phyloP scores from a whole-genome alignment of 495 filamentous ascomycete species.

The Gamarada debralockiae region DNA sequence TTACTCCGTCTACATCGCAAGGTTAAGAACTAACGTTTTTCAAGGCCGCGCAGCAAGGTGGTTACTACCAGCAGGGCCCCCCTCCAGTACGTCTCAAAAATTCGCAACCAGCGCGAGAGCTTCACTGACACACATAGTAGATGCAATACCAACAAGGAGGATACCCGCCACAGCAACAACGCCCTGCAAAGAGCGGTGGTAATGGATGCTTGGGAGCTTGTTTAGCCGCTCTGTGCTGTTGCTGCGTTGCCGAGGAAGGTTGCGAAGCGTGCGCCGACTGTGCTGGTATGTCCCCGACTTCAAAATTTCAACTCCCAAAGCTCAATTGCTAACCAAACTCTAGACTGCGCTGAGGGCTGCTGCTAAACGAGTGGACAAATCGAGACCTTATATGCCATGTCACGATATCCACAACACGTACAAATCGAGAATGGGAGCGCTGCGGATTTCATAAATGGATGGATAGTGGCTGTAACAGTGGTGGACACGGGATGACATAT shows the following conservation, averaged over 20 bases:
- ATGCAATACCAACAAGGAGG: constrained; percentile 39
- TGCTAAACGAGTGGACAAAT: constrained; percentile 13
- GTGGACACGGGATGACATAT: too few species aligned
- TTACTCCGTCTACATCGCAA: too few species aligned
- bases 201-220: constrained; percentile 55
- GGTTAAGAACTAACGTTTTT: too few species aligned
- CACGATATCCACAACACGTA: too few species aligned
- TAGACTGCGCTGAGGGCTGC: constrained; percentile 21
- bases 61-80: not conserved
- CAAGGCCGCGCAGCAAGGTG: too few species aligned
- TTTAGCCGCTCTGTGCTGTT: constrained; percentile 62
- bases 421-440: too few species aligned
- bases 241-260: constrained; percentile 65
- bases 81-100: not conserved
- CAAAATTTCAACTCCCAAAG: not conserved
- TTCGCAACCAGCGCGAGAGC: not conserved
- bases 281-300: constrained; percentile 10
- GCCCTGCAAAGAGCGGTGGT: constrained; percentile 19
- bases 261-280: constrained; percentile 68
- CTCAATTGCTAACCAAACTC: not conserved
- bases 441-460: too few species aligned
- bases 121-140: constrained; percentile 8
- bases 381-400: not conserved
- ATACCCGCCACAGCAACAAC: constrained; percentile 1
- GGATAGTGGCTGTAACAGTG: too few species aligned